A percentile compares a stretch with the other conserved stretches of the same genome.
Conservation (phyloP, 805 yeast genomes). For the Komagataella ulmi region DNA sequence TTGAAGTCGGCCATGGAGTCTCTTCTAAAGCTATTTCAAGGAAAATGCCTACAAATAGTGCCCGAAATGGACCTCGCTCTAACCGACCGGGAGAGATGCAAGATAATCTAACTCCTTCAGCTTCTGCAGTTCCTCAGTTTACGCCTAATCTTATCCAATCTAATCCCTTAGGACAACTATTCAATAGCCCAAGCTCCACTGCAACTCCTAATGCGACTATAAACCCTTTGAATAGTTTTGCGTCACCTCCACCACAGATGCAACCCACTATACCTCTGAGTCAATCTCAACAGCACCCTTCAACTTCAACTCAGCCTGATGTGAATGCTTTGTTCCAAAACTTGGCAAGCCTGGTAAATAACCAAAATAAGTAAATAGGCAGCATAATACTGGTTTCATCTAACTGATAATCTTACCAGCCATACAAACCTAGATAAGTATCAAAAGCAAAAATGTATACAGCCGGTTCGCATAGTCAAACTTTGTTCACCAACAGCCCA, state of each 20-base stretch:
- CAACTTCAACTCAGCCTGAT: conserved; percentile 11
- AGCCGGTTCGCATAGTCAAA: neutral
- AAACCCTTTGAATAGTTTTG: conserved; percentile 4
- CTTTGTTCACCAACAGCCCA: neutral
- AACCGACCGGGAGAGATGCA: conserved; percentile 15
- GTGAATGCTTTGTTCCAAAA: conserved; percentile 22
- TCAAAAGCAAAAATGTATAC: neutral
- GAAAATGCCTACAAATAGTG: conserved; percentile 85
- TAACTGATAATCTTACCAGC: no score
- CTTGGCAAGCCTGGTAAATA: conserved; percentile 20
- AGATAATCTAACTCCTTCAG: neutral
- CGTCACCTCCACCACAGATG: conserved; percentile 6
- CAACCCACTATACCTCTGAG: conserved; percentile 20
- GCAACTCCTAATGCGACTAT: conserved; percentile 1
- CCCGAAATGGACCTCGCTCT: conserved; percentile 77
- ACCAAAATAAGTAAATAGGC: conserved; percentile 7
- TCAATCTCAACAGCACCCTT: conserved; percentile 13
- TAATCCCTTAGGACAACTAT: conserved; percentile 8
- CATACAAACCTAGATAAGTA: no score
- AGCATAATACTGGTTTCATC: neutral
- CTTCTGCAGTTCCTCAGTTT: conserved; percentile 7
- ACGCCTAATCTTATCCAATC: conserved; percentile 3
- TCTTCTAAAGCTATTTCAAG: conserved; percentile 84
- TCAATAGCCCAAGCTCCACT: conserved; percentile 4
- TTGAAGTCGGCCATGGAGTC: conserved; percentile 89